phyloP scores from a whole-genome alignment of 2,329 filamentous ascomycete species.

The Paradendryphiella salina region DNA sequence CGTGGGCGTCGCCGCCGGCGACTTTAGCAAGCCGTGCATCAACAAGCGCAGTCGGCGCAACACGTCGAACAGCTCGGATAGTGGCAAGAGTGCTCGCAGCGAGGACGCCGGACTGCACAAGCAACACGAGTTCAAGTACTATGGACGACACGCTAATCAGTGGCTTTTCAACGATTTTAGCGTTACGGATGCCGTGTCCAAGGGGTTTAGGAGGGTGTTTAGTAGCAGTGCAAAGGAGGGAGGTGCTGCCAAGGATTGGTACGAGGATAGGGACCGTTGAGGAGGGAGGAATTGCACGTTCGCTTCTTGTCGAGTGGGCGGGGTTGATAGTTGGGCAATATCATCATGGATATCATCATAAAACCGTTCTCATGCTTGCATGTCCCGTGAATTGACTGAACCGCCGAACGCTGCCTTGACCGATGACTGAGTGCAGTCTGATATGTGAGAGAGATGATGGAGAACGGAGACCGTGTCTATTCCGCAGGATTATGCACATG shows the following conservation, averaged over 20 bases:
- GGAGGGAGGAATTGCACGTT: not conserved
- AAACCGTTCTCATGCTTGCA: not conserved
- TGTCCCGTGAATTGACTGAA: too few species aligned
- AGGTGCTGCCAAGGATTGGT: constrained; percentile 16
- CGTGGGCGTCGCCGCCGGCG: constrained; percentile 27
- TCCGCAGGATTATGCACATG: too few species aligned
- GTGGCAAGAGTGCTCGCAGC: constrained; percentile 7
- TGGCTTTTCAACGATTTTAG: constrained; percentile 48
- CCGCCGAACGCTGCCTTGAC: too few species aligned
- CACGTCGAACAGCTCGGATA: constrained; percentile 17
- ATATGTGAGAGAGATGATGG: too few species aligned
- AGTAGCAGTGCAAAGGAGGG: constrained; percentile 14
- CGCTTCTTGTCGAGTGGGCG: not conserved
- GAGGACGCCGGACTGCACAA: too few species aligned
- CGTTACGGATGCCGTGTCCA: constrained; percentile 38
- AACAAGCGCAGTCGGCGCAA: constrained; percentile 18
- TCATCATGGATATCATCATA: not conserved
- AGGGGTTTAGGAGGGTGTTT: constrained; percentile 38
- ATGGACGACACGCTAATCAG: constrained; percentile 43
- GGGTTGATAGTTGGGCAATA: not conserved
- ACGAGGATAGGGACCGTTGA: constrained; percentile 15
- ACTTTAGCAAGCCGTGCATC: constrained; percentile 37
- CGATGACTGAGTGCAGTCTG: too few species aligned
- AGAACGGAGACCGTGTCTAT: too few species aligned
- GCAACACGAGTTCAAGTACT: constrained; percentile 38